phyloP scores from a whole-genome alignment of 1,284 basidiomycete genomes.

The Phlebopus sp. region DNA sequence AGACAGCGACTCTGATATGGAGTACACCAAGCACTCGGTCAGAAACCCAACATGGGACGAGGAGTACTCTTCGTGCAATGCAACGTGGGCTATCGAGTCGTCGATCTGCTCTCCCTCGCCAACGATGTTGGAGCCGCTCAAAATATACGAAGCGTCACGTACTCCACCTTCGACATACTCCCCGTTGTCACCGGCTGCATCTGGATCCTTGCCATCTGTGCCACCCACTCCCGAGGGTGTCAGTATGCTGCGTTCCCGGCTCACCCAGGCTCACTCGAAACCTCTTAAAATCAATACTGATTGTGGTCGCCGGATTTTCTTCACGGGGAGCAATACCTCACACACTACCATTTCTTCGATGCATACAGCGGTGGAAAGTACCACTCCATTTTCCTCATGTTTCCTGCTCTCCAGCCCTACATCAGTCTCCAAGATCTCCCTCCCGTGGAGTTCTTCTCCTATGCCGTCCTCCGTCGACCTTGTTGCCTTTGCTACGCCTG shows the following conservation, averaged over 20 bases:
- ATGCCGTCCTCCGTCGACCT: conserved; percentile 43
- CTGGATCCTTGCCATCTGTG: conserved; percentile 41
- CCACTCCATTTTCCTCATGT: conserved; percentile 48
- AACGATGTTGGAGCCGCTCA: conserved; percentile 29
- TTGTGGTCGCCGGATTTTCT: conserved; percentile 49
- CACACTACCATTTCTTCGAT: conserved; percentile 59
- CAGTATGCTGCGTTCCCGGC: conserved; percentile 35
- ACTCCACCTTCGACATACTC: conserved; percentile 38
- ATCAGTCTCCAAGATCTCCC: conserved; percentile 39
- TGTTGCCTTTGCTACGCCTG: conserved; percentile 37
- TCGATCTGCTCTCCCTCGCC: conserved; percentile 35
- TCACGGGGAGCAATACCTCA: conserved; percentile 48
- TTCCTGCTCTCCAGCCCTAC: conserved; percentile 48
- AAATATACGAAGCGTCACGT: conserved; percentile 31
- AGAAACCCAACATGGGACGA: conserved; percentile 38
- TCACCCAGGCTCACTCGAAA: conserved; percentile 37
- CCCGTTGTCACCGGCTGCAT: conserved; percentile 37
- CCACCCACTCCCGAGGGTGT: conserved; percentile 52
- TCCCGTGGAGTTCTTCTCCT: conserved; percentile 32
- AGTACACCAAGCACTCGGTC: conserved; percentile 48
- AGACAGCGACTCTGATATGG: conserved; percentile 62
- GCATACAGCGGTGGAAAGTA: conserved; percentile 69
- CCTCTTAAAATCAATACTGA: conserved; percentile 61
- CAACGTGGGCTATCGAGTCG: conserved; percentile 44
- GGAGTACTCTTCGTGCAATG: conserved; percentile 37